phyloP scores from a whole-genome alignment of 1,284 basidiomycete genomes.

The Paramarasmius palmivorus region DNA sequence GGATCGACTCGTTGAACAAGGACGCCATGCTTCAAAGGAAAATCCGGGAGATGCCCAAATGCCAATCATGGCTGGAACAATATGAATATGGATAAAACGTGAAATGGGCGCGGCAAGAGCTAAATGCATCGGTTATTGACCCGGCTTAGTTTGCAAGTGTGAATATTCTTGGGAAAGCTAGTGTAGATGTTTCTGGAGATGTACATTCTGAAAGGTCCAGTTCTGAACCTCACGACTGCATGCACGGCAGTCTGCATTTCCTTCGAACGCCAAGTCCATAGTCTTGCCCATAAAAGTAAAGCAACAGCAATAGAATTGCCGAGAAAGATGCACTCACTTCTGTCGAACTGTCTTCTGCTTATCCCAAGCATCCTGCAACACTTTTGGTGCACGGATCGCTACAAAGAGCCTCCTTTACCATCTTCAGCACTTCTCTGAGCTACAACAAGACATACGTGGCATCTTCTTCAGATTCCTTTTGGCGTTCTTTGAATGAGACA shows the following conservation, averaged over 20 bases:
- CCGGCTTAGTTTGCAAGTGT: too few relatives aligned
- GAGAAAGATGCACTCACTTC: constrained; percentile 67
- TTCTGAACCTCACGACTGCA: neutral
- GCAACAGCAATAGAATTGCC: neutral
- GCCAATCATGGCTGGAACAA: too few relatives aligned
- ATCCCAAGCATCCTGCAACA: constrained; percentile 88
- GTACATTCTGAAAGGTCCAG: too few relatives aligned
- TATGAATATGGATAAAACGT: too few relatives aligned
- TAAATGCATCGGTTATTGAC: too few relatives aligned
- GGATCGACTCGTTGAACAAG: too few relatives aligned
- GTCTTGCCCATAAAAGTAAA: constrained; percentile 1
- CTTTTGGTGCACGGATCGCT: constrained; percentile 85
- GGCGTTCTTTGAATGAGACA: constrained; percentile 70
- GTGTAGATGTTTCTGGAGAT: too few relatives aligned
- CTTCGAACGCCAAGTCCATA: too few relatives aligned
- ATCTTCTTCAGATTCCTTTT: constrained; percentile 79
- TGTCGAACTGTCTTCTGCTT: constrained; percentile 87
- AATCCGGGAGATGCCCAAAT: too few relatives aligned
- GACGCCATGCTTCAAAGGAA: too few relatives aligned
- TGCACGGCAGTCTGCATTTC: neutral
- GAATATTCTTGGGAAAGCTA: too few relatives aligned
- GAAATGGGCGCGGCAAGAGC: too few relatives aligned
- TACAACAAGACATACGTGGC: constrained; percentile 50
- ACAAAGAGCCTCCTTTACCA: constrained; percentile 3
- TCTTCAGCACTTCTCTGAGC: neutral